phyloP scores from a whole-genome alignment of 2,329 filamentous ascomycete species.

The Trichophyton verrucosum region DNA sequence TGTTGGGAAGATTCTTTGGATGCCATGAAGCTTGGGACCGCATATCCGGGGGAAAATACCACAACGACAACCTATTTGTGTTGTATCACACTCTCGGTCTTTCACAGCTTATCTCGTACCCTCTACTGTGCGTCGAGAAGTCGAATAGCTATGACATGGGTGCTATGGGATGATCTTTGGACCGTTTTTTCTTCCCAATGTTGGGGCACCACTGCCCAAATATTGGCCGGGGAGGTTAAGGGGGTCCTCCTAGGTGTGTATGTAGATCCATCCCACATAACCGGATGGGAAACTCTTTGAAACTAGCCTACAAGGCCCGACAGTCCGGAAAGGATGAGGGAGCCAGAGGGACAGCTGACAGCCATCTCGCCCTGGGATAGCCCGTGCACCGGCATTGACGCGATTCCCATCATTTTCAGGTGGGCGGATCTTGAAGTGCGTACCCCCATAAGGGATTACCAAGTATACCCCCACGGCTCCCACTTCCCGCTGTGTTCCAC shows the following conservation, averaged over 20 bases:
- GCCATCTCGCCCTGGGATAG: not conserved
- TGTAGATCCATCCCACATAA: not conserved
- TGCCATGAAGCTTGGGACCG: not conserved
- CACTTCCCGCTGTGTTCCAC: not conserved
- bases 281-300: not conserved
- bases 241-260: not conserved
- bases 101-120: not conserved
- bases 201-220: not conserved
- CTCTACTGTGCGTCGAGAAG: not conserved
- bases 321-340: too few relatives aligned
- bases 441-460: not conserved
- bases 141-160: not conserved
- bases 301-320: not conserved
- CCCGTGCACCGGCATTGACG: not conserved
- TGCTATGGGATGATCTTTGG: not conserved
- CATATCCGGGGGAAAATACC: not conserved
- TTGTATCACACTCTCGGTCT: too few relatives aligned
- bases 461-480: not conserved
- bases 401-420: not conserved
- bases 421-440: not conserved
- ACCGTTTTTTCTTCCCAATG: not conserved
- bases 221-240: not conserved
- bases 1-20: too few relatives aligned
- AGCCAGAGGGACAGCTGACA: not conserved
- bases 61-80: not conserved